Evolutionary conservation across 148 eudicot genomes (phyloP), one percentile per base, ranked within the genome.

Genomic region (Beta vulgaris): DNA sequence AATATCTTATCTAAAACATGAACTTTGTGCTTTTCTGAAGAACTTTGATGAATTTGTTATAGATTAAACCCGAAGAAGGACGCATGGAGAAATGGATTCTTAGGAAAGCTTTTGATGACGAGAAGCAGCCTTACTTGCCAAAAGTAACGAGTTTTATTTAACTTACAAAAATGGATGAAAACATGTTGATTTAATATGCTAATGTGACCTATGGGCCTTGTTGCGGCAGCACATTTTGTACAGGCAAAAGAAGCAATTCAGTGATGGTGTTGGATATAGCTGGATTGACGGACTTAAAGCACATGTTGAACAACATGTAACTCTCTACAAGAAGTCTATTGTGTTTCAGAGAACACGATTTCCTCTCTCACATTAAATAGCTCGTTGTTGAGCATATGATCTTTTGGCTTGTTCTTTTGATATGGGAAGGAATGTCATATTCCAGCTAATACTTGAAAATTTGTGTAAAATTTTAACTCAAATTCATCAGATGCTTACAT

Each of bases 221-320:
- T 58, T 59, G 74, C 65, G 83, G 86, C 93, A 94, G 98, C 96
- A 94, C 78, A 94, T 94, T 77, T 80, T 94, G 46, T 91, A 94
- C 31, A 85, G 98, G 86, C 97, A 94, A 68, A 94, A 94, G 73
- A 96, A 94, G 79, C 98, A 94, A 72, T 94, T 94, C 80, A 94
- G 98, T 76, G 98, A 94, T 65, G 98, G 98, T 44, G 98, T 94
- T n/a, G 98, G 98, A 29, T 92, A 92, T 74, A 90, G 92, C 77
- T 94, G 98, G 98, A 94, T 94, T 74, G 98, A 94, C 77, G 98
- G 97, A 57, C 89, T 94, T 19, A 94, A 91, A 82, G 87, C 89
- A 49, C 98, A 94, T 74, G 96, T 93, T 19, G 97, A 79, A 57
- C 72, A 71, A 43, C 89, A 89, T 59, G 97, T 93, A 83, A 25